Conservation (phyloP, 345 rosid species). For the Isatis tinctoria region DNA sequence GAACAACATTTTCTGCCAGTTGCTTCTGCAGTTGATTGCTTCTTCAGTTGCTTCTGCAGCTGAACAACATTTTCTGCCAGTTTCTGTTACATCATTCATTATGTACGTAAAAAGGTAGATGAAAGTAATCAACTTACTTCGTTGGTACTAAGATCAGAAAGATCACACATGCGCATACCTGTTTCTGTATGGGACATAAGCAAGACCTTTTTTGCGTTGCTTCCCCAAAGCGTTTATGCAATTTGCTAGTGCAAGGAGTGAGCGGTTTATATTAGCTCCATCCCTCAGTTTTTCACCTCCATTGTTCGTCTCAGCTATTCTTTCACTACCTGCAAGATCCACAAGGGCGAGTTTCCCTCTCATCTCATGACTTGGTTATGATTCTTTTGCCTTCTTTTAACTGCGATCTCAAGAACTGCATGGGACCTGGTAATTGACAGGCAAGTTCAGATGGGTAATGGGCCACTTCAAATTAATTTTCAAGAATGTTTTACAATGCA, state of each 20-base stretch:
- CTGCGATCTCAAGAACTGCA: slow-evolving; percentile 85
- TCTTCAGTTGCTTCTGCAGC: too few species aligned
- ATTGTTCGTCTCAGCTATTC: slow-evolving; percentile 88
- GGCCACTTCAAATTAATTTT: not conserved
- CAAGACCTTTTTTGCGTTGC: slow-evolving; percentile 95
- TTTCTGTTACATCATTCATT: not conserved
- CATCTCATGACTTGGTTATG: slow-evolving; percentile 70
- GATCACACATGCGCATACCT: slow-evolving; percentile 44
- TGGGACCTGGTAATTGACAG: slow-evolving; percentile 61
- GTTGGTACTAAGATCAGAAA: slow-evolving; percentile 44
- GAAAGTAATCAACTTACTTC: slow-evolving; percentile 40
- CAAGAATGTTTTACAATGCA: not conserved
- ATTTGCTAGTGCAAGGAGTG: slow-evolving; percentile 92
- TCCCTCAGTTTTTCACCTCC: slow-evolving; percentile 93
- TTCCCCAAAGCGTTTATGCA: slow-evolving; percentile 95
- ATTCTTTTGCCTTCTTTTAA: slow-evolving; percentile 76
- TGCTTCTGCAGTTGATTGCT: slow-evolving; percentile 78
- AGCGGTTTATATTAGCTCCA: slow-evolving; percentile 91
- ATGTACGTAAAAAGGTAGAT: not conserved
- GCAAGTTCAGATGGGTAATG: not conserved
- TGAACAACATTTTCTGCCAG: too few species aligned
- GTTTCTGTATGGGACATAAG: slow-evolving; percentile 94
- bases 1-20: too few species aligned
- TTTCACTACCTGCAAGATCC: slow-evolving; percentile 98
- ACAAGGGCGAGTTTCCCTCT: slow-evolving; percentile 95